Percentiles rank a stretch among this genome's conserved stretches.
Evolutionary conservation across 2,329 filamentous ascomycete genomes (phyloP).

Genomic region (Aureobasidium sp.): DNA sequence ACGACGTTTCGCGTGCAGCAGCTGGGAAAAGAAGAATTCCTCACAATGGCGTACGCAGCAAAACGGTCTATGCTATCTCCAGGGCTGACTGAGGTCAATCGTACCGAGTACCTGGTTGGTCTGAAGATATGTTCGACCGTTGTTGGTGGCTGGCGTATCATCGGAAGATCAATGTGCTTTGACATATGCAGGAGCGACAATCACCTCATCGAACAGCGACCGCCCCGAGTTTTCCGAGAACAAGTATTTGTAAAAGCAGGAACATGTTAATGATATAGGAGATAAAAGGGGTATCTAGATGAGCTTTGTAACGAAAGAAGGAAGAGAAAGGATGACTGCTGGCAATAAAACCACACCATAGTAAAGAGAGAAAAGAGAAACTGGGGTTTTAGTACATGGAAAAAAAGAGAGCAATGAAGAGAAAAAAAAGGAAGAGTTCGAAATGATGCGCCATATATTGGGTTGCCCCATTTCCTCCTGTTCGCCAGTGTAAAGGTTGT

Average conservation of each 20-base stretch:
- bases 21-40: background rate
- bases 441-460: background rate
- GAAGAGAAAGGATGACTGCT: background rate
- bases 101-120: constrained; percentile 3
- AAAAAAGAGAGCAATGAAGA: background rate
- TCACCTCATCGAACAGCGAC: background rate
- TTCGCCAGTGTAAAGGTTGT: background rate
- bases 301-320: constrained; percentile 3
- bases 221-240: background rate
- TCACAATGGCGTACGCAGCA: background rate
- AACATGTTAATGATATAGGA: constrained; percentile 1
- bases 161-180: background rate
- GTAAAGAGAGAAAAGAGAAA: background rate
- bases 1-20: background rate
- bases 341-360: background rate
- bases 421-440: background rate
- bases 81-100: constrained; percentile 3
- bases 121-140: background rate
- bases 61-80: background rate
- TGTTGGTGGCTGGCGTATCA: background rate
- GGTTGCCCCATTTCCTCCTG: constrained; percentile 10
- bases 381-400: background rate
- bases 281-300: constrained; percentile 11
- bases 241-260: background rate
- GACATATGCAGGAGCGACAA: constrained; percentile 6